Conservation (phyloP, 371 early-diverging fungal species). For the Mucor piriformis region DNA sequence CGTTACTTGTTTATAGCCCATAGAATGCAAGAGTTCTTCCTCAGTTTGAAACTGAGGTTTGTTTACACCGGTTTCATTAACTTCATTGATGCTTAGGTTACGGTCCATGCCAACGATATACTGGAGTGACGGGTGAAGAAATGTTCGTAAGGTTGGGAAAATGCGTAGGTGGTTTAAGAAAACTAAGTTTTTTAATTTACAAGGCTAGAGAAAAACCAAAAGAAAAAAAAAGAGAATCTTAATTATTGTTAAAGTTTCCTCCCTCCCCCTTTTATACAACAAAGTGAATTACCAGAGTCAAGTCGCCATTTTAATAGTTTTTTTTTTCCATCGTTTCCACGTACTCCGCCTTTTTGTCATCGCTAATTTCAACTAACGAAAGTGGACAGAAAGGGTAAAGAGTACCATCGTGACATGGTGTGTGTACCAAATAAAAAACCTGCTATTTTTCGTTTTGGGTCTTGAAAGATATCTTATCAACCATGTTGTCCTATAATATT, state of each 20-base stretch:
- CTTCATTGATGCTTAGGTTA: slow-evolving; percentile 27
- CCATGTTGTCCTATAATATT: slow-evolving; percentile 20
- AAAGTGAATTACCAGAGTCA: background rate
- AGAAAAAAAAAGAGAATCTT: slow-evolving; percentile 2
- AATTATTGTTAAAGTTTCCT: background rate
- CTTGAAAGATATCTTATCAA: slow-evolving; percentile 16
- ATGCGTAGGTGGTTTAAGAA: background rate
- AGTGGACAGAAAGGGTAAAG: slow-evolving; percentile 15
- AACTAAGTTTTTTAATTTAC: background rate
- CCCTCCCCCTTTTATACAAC: slow-evolving; percentile 17
- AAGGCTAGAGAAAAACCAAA: slow-evolving; percentile 11
- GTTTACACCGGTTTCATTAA: slow-evolving; percentile 34
- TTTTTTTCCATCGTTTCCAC: slow-evolving; percentile 9
- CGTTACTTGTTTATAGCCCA: slow-evolving; percentile 62
- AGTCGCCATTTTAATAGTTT: slow-evolving; percentile 20
- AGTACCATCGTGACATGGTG: slow-evolving; percentile 11
- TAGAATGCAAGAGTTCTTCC: slow-evolving; percentile 49
- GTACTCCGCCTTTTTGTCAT: slow-evolving; percentile 20
- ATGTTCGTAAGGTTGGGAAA: slow-evolving; percentile 14
- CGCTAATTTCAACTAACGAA: background rate
- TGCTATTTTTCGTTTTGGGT: background rate
- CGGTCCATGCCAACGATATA: slow-evolving; percentile 36
- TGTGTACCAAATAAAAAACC: background rate
- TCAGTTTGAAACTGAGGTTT: slow-evolving; percentile 37
- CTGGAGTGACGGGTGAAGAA: slow-evolving; percentile 2